Percentiles rank a stretch among this genome's conserved stretches.
Conservation (phyloP, 2,329 filamentous ascomycete species). For the Monosporascus cannonballus region DNA sequence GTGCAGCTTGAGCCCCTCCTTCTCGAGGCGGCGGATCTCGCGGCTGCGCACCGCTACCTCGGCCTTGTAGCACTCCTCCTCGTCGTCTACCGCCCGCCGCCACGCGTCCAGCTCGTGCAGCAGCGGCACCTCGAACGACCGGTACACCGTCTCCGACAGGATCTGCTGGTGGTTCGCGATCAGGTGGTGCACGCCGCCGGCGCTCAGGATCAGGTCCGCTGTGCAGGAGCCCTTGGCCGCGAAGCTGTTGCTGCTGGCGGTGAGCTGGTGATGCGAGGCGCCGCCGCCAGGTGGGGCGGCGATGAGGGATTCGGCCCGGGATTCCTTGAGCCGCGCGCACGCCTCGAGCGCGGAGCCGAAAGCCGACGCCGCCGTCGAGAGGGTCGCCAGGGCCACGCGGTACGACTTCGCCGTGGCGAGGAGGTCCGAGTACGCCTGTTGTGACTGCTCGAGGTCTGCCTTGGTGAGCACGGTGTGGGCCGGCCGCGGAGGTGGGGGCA, state of each 20-base stretch:
- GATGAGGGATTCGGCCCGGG: conserved; percentile 50
- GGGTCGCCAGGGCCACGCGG: conserved; percentile 52
- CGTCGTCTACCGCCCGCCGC: conserved; percentile 57
- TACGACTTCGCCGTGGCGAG: conserved; percentile 58
- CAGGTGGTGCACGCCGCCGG: conserved; percentile 60
- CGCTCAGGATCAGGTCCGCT: conserved; percentile 55
- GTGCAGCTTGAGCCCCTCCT: conserved; percentile 58
- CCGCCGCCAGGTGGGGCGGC: conserved; percentile 23
- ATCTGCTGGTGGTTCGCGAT: conserved; percentile 67
- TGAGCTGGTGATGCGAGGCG: conserved; percentile 7
- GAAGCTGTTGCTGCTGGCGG: conserved; percentile 33
- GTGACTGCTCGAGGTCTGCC: conserved; percentile 56
- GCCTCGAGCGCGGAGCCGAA: conserved; percentile 61
- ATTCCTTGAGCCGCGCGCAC: conserved; percentile 63
- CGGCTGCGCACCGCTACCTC: conserved; percentile 47
- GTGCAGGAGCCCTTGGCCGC: conserved; percentile 48
- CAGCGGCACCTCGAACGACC: conserved; percentile 61
- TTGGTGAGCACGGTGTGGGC: conserved; percentile 55
- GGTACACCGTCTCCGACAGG: conserved; percentile 61
- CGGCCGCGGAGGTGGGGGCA: conserved; percentile 54
- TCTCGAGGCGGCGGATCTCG: conserved; percentile 59
- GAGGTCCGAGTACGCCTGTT: conserved; percentile 57
- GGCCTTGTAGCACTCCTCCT: conserved; percentile 54
- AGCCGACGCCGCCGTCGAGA: conserved; percentile 55
- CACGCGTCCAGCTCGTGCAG: conserved; percentile 65